A percentile compares a stretch with the other conserved stretches of the same genome.
Conservation (phyloP, 805 yeast genomes). For the Yarrowia sp. region DNA sequence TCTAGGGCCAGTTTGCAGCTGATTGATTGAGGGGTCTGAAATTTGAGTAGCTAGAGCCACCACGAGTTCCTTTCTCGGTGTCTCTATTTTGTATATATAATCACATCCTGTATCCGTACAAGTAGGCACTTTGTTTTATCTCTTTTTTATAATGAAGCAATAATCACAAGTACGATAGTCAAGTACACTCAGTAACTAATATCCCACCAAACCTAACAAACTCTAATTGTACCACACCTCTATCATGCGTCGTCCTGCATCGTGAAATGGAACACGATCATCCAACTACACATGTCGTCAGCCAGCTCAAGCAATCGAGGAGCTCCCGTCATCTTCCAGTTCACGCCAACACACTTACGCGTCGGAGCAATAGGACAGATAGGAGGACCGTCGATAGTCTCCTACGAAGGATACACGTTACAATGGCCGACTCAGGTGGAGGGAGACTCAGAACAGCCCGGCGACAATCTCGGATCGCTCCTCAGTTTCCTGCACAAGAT, state of each 20-base stretch:
- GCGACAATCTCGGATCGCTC: background rate
- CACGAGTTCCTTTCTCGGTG: no score
- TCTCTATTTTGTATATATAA: no score
- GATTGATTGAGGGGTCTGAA: no score
- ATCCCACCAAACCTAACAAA: background rate
- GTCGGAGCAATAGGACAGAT: conserved; percentile 8
- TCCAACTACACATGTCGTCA: background rate
- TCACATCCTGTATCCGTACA: no score
- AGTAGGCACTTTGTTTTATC: no score
- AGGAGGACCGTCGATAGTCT: background rate
- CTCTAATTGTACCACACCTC: background rate
- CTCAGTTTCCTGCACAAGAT: background rate
- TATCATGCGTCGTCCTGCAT: background rate
- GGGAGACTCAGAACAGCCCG: background rate
- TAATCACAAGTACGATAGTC: no score
- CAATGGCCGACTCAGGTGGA: conserved; percentile 9
- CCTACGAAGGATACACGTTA: conserved; percentile 1
- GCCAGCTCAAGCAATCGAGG: conserved; percentile 2
- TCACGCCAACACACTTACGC: background rate
- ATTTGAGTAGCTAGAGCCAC: no score
- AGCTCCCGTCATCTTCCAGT: conserved; percentile 12
- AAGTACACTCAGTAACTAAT: no score
- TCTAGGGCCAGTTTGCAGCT: no score
- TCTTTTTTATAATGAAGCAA: no score
- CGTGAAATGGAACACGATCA: background rate